Base-by-base conservation (phyloP, 2,329 filamentous ascomycete species). In the Eutypa lata region DNA sequence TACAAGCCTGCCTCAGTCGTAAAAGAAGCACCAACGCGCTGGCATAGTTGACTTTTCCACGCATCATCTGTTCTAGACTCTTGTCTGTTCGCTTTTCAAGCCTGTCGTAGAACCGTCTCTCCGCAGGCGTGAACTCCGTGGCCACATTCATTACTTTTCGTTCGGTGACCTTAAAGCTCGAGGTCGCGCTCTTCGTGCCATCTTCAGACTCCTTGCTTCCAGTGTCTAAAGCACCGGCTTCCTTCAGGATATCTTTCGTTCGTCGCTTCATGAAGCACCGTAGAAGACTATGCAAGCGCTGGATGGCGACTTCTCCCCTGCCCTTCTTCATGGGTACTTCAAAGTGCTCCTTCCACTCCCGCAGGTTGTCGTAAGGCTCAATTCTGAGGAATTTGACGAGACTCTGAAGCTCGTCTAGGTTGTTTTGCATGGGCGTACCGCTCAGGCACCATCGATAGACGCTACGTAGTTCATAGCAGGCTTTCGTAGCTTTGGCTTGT, bases 191-290 rank as follows among this genome's bases (percentile, higher is more conserved):
- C 51, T 68, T 63, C 58, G 68, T 74, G 14, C 81, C 83, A 4
- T 79, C 70, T 52, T 69, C 65, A 3, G 67, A 71, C 24, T 73
- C 76, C 66, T 90, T 89, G 49, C 88, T 86, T 37, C 89, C 89
- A 24, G 89, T 87, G 55, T 89, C 89, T 18, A 95, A 75, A 1
- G 90, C 90, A 11, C 90, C 90, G 11, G 90, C 90, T 61, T 91
- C 81, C 72, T 94, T 96, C 55, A 99, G 75, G n/a, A 99, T 90
- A 21, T 96, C 91, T 72, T 99, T 99, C 8, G 92, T 97, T 42
- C 94, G 86, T n/a, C 94, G 87, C 76, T 97, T 96, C 94, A 99
- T 99, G 74, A 96, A 96, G 51, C 91, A 93, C 51, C 89, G 88
- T 3, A 99, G 76, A 56, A 96, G 85, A 52, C 88, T 85, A 61